These are phyloP conservation scores for Neofusicoccum laricinum DNA, from an alignment of 2,329 filamentous ascomycete species.

Conservation along the genomic window DNA sequence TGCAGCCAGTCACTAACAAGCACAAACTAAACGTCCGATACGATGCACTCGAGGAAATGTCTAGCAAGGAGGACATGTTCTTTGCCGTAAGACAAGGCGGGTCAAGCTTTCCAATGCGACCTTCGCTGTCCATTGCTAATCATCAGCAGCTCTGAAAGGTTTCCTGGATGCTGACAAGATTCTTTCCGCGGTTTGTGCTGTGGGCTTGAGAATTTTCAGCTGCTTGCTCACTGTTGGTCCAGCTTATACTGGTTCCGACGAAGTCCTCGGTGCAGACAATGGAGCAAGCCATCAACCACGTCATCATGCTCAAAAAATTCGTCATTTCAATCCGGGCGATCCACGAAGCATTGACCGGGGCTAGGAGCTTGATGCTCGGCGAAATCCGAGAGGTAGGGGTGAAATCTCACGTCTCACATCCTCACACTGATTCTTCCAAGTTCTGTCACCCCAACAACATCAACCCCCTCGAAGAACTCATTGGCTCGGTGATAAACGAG, in stretches of 20 bases:
- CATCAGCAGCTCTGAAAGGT: conserved; percentile 61
- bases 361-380: conserved; percentile 61
- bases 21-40: conserved; percentile 69
- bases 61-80: conserved; percentile 81
- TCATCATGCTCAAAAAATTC: conserved; percentile 84
- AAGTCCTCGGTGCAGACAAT: conserved; percentile 64
- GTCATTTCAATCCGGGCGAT: conserved; percentile 66
- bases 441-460: conserved; percentile 65
- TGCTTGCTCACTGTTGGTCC: conserved; percentile 15
- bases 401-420: not conserved
- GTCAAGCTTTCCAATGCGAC: conserved; percentile 8
- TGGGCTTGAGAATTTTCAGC: conserved; percentile 18
- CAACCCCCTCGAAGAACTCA: conserved; percentile 59
- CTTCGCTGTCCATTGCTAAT: conserved; percentile 2
- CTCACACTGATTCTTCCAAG: conserved; percentile 27
- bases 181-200: conserved; percentile 62
- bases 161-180: conserved; percentile 79
- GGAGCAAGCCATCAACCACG: conserved; percentile 80
- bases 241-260: conserved; percentile 75
- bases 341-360: conserved; percentile 64
- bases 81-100: conserved; percentile 67
- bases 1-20: conserved; percentile 79
- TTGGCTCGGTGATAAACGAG: conserved; percentile 71
- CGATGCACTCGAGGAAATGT: conserved; percentile 79
- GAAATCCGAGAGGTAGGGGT: conserved; percentile 60